A percentile compares a stretch with the other conserved stretches of the same genome.
Conservation (phyloP, 73 alveolate species). For the Symbiodinium pilosum region DNA sequence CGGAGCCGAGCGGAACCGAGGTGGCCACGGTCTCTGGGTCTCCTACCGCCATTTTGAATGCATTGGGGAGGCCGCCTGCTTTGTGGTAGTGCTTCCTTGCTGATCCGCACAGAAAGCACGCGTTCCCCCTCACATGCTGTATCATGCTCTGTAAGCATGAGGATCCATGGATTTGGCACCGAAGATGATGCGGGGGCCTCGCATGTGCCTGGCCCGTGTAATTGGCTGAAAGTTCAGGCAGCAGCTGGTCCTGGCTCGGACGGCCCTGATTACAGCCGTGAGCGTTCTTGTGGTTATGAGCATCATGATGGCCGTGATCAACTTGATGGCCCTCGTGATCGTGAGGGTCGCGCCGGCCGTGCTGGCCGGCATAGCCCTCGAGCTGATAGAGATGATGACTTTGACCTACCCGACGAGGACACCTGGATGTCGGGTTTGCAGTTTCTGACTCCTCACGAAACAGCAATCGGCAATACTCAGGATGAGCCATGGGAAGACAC, state of each 20-base stretch:
- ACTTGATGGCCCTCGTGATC: not conserved
- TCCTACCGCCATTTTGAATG: slow-evolving; percentile 38
- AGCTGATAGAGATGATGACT: not conserved
- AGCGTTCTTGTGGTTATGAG: not conserved
- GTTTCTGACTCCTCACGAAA: too few relatives aligned
- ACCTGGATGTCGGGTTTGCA: too few relatives aligned
- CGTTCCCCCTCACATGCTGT: too few relatives aligned
- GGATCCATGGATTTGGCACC: slow-evolving; percentile 84
- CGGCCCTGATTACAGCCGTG: not conserved
- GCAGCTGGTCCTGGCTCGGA: not conserved
- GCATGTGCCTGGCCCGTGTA: not conserved
- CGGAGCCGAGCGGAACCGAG: too few relatives aligned
- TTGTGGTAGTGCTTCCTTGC: too few relatives aligned
- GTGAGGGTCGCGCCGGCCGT: not conserved
- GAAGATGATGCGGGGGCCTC: not conserved
- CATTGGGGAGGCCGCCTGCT: slow-evolving; percentile 56
- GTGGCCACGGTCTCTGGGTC: slow-evolving; percentile 71
- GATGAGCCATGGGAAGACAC: not conserved
- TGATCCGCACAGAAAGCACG: too few relatives aligned
- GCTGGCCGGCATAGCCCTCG: not conserved
- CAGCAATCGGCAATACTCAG: not conserved
- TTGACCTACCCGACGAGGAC: too few relatives aligned
- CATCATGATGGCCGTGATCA: not conserved
- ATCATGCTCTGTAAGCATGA: too few relatives aligned
- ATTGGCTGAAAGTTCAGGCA: not conserved